These are phyloP conservation scores for Pterothamnion heteromorphum DNA, from an alignment of 31 red algal species.

Conservation along the genomic window DNA sequence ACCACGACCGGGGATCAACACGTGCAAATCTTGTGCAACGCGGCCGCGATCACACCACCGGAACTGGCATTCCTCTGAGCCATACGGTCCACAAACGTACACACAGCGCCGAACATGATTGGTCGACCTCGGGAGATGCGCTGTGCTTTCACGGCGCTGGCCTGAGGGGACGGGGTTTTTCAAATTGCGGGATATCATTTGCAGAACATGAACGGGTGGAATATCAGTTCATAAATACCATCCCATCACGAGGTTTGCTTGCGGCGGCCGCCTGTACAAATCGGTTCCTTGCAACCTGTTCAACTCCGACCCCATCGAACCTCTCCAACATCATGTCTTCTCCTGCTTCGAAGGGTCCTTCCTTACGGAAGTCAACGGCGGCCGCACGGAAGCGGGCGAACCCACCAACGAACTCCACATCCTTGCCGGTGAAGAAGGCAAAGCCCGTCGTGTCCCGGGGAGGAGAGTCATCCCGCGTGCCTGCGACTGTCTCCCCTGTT, in stretches of 20 bases:
- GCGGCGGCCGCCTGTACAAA: background rate
- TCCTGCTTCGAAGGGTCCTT: background rate
- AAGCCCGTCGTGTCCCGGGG: background rate
- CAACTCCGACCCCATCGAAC: background rate
- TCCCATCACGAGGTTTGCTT: background rate
- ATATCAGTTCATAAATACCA: background rate
- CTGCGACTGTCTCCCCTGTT: background rate
- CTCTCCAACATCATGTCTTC: background rate
- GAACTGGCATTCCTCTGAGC: background rate
- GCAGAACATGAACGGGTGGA: background rate
- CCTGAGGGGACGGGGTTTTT: background rate
- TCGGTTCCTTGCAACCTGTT: background rate
- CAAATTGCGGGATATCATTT: background rate
- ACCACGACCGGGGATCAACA: background rate
- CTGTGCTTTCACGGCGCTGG: background rate
- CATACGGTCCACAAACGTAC: background rate
- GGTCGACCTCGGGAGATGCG: background rate
- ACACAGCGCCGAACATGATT: background rate
- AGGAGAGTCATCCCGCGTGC: background rate
- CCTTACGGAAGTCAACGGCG: background rate
- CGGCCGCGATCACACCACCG: background rate
- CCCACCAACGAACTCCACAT: background rate
- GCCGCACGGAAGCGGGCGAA: background rate
- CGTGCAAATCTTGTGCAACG: background rate
- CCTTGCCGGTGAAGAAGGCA: background rate